phyloP scores from a whole-genome alignment of 2,329 filamentous ascomycete genomes.

The Cordyceps farinosa region DNA sequence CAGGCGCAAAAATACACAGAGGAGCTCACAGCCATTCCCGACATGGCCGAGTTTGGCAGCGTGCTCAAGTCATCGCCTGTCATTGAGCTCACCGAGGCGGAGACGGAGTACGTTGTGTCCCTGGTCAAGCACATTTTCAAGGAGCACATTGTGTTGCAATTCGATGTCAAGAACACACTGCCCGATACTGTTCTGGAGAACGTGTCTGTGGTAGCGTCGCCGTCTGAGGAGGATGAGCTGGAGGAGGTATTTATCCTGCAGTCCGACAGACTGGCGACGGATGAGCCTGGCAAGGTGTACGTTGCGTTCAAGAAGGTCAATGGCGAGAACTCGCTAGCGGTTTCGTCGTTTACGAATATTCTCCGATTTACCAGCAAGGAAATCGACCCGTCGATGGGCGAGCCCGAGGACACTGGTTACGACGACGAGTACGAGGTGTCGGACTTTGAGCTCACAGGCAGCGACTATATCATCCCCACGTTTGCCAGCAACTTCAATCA shows the following conservation, averaged over 20 bases:
- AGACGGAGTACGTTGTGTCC: slow-evolving; percentile 94
- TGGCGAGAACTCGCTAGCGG: slow-evolving; percentile 72
- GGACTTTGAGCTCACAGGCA: slow-evolving; percentile 84
- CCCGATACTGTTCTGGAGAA: slow-evolving; percentile 87
- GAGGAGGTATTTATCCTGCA: slow-evolving; percentile 95
- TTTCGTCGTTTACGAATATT: slow-evolving; percentile 81
- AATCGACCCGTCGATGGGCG: slow-evolving; percentile 89
- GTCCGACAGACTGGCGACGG: slow-evolving; percentile 73
- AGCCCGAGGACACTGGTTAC: slow-evolving; percentile 88
- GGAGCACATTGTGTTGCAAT: slow-evolving; percentile 92
- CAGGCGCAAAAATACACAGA: slow-evolving; percentile 85
- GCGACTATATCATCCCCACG: slow-evolving; percentile 89
- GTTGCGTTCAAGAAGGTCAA: slow-evolving; percentile 85
- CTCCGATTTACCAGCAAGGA: slow-evolving; percentile 98
- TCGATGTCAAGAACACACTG: slow-evolving; percentile 96
- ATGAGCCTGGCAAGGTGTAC: slow-evolving; percentile 90
- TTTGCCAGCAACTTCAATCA: slow-evolving; percentile 95
- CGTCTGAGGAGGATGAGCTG: slow-evolving; percentile 74
- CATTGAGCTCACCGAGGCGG: slow-evolving; percentile 90
- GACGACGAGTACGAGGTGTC: slow-evolving; percentile 98
- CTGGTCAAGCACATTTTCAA: slow-evolving; percentile 98
- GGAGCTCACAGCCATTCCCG: slow-evolving; percentile 82
- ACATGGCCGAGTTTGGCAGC: slow-evolving; percentile 83
- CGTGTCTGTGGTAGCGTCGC: slow-evolving; percentile 76
- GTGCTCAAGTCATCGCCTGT: slow-evolving; percentile 86